A percentile compares a stretch with the other conserved stretches of the same genome.
Evolutionary conservation across 306 rosid genomes (phyloP).

Genomic region (Vigna trinervia): DNA sequence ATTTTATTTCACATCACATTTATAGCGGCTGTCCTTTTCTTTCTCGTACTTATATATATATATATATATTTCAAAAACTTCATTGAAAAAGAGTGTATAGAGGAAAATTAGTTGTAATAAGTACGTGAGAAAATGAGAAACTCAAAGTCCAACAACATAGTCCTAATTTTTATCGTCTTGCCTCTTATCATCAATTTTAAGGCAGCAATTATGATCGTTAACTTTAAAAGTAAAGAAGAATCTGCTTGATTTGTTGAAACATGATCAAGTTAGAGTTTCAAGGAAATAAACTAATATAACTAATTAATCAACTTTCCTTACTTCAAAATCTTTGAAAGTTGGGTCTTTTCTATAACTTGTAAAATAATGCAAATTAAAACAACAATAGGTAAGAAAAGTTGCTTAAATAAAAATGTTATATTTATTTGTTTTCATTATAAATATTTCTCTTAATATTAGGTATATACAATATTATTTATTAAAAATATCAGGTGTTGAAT

Average conservation of each 20-base stretch:
- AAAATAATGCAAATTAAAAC: background rate
- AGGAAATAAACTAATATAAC: background rate
- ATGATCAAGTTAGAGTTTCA: conserved; percentile 3
- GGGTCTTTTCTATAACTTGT: conserved; percentile 24
- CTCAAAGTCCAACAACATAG: background rate
- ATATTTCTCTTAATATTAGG: no score
- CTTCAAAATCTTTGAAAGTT: conserved; percentile 6
- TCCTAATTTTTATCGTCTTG: background rate
- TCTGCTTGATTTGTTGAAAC: conserved; percentile 12
- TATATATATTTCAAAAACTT: no score
- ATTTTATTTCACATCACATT: background rate
- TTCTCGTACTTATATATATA: no score
- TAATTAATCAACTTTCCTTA: background rate
- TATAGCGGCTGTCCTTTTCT: background rate
- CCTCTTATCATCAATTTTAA: conserved; percentile 16
- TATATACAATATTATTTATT: no score
- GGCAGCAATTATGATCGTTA: conserved; percentile 2
- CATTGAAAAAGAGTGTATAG: no score
- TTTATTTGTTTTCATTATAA: no score
- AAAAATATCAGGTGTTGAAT: no score
- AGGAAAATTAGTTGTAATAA: background rate
- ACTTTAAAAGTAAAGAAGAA: conserved; percentile 8
- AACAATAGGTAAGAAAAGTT: background rate
- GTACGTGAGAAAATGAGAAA: background rate
- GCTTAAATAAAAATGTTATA: no score